Conservation (phyloP, 2,329 filamentous ascomycete species). For the Sporothrix inflata region DNA sequence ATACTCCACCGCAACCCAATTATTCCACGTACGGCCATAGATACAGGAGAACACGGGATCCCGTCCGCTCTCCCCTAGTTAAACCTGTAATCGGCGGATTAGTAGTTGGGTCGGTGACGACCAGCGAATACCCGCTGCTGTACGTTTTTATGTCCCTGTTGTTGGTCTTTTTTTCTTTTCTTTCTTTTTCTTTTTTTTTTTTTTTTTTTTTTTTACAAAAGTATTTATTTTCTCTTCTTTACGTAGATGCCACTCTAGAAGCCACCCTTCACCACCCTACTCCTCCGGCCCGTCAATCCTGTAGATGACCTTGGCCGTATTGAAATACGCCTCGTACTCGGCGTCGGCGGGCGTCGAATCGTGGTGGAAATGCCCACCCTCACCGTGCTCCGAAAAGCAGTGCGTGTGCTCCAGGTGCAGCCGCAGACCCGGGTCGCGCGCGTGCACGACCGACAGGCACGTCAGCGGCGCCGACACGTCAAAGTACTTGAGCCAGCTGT, state of each 20-base stretch:
- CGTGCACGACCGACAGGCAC: constrained; percentile 48
- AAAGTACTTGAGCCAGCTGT: constrained; percentile 47
- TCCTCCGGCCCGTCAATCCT: constrained; percentile 17
- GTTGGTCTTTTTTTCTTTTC: no score
- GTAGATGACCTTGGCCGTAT: constrained; percentile 27
- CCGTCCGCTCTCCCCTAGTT: constrained; percentile 10
- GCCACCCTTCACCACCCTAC: background rate
- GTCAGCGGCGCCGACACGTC: constrained; percentile 44
- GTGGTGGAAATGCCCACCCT: constrained; percentile 26
- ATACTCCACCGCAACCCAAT: background rate
- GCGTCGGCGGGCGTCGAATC: constrained; percentile 19
- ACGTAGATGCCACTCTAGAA: no score
- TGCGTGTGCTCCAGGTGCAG: constrained; percentile 54
- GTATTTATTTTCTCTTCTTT: background rate
- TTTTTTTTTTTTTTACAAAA: background rate
- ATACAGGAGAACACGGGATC: constrained; percentile 26
- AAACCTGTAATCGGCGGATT: no score
- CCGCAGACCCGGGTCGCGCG: constrained; percentile 46
- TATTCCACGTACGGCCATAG: constrained; percentile 26
- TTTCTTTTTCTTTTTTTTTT: background rate
- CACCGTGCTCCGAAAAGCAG: constrained; percentile 43
- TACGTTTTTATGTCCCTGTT: no score
- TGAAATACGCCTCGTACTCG: constrained; percentile 24
- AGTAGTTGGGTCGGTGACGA: no score
- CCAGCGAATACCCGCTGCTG: no score